Conservation (phyloP, 306 rosid genomes). For the Calophaca sinica region DNA sequence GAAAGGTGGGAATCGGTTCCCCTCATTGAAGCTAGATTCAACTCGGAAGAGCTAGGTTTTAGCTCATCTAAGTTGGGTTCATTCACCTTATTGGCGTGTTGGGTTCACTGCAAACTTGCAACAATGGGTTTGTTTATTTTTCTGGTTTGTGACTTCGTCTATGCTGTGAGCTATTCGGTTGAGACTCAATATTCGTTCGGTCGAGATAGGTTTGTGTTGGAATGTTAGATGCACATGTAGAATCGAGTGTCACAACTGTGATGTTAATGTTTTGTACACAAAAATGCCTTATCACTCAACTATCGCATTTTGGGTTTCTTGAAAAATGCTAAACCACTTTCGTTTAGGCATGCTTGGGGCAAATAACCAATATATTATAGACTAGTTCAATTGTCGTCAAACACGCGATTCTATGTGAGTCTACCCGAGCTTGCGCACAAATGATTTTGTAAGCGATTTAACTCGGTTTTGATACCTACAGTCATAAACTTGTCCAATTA, state of each 20-base stretch:
- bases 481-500: no score
- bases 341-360: background rate
- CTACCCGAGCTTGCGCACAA: no score
- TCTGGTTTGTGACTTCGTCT: background rate
- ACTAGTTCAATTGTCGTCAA: no score
- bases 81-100: background rate
- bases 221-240: background rate
- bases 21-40: background rate
- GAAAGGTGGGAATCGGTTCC: conserved; percentile 10
- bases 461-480: no score
- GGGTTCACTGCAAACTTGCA: no score
- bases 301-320: no score
- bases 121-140: no score
- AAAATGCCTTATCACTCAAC: background rate
- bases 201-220: no score
- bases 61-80: conserved; percentile 15
- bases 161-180: background rate
- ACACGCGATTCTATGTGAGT: no score
- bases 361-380: background rate
- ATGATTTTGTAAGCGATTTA: no score
- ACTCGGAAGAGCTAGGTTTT: conserved; percentile 28
- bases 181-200: no score
- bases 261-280: background rate
- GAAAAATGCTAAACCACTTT: background rate
- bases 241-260: background rate